Percentiles rank a stretch among this genome's conserved stretches.
phyloP scores from a whole-genome alignment of 306 rosid species.

The Dalbergia oliveri region DNA sequence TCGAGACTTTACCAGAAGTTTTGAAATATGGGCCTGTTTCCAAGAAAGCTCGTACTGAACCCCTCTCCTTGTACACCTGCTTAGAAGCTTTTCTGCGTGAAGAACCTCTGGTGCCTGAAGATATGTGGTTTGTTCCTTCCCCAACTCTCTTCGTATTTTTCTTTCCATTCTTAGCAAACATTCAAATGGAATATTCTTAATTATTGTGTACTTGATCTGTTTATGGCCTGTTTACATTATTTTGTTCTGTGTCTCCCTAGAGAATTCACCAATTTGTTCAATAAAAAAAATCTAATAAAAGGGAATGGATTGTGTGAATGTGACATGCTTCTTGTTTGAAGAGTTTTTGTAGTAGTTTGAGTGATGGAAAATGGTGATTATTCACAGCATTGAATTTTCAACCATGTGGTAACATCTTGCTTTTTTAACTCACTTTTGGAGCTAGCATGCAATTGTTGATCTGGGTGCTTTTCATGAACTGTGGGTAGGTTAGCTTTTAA shows the following conservation, averaged over 20 bases:
- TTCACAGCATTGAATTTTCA: conserved; percentile 13
- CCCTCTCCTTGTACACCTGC: conserved; percentile 94
- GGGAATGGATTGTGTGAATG: conserved; percentile 20
- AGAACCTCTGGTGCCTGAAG: conserved; percentile 99
- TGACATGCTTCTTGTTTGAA: conserved; percentile 21
- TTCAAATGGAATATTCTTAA: conserved; percentile 30
- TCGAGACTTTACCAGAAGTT: conserved; percentile 88
- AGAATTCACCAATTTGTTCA: conserved; percentile 6
- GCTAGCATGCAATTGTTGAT: background rate
- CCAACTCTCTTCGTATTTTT: conserved; percentile 26
- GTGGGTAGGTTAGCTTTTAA: background rate
- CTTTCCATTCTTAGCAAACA: conserved; percentile 21
- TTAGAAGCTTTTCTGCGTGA: conserved; percentile 96
- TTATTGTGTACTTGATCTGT: conserved; percentile 39
- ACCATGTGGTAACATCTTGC: background rate
- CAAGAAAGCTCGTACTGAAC: conserved; percentile 94
- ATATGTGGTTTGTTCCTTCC: conserved; percentile 87
- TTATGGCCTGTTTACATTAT: conserved; percentile 26
- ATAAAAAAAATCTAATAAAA: conserved; percentile 18
- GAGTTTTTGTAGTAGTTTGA: conserved; percentile 11
- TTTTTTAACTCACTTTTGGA: background rate
- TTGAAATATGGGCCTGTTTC: conserved; percentile 84
- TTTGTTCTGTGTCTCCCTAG: conserved; percentile 1
- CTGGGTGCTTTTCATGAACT: conserved; percentile 2
- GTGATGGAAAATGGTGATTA: conserved; percentile 15